A percentile compares a stretch with the other conserved stretches of the same genome.
These are phyloP conservation scores for Plasmodium falciparum DNA, from an alignment of 169 alveolate genomes.

Conservation along the genomic window DNA sequence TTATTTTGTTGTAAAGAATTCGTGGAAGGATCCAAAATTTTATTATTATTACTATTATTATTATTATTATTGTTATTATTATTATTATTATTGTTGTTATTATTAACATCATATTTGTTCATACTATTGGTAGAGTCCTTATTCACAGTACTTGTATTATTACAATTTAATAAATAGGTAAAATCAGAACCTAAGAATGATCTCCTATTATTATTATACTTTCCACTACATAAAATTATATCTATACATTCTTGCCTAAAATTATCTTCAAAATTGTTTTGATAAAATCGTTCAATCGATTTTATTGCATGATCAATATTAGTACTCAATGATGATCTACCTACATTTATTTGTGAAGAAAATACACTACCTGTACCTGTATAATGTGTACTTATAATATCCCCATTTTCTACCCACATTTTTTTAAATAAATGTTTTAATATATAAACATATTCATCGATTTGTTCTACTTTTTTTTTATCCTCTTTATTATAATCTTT, in stretches of 20 bases:
- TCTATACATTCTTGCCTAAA: constrained; percentile 91
- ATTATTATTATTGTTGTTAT: background rate
- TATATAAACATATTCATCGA: constrained; percentile 49
- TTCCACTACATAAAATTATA: constrained; percentile 84
- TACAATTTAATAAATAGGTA: constrained; percentile 38
- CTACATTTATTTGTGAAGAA: constrained; percentile 93
- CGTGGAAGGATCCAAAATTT: too few species aligned
- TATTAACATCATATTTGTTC: too few species aligned
- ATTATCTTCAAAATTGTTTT: constrained; percentile 90
- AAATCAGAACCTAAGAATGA: constrained; percentile 36
- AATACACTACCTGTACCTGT: constrained; percentile 96
- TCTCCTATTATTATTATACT: constrained; percentile 62
- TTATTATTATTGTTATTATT: background rate
- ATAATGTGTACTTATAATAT: constrained; percentile 90
- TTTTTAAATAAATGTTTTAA: constrained; percentile 86
- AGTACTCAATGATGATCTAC: constrained; percentile 90
- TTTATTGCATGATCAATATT: constrained; percentile 89
- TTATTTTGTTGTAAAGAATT: too few species aligned
- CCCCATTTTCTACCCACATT: constrained; percentile 96
- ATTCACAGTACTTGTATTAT: constrained; percentile 9
- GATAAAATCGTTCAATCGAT: constrained; percentile 89
- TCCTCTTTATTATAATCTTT: constrained; percentile 7
- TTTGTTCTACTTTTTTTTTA: constrained; percentile 22
- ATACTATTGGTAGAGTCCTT: background rate
- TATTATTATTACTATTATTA: background rate